phyloP scores from a whole-genome alignment of 768 basidiomycete genomes.

The Lyophyllum decastes region DNA sequence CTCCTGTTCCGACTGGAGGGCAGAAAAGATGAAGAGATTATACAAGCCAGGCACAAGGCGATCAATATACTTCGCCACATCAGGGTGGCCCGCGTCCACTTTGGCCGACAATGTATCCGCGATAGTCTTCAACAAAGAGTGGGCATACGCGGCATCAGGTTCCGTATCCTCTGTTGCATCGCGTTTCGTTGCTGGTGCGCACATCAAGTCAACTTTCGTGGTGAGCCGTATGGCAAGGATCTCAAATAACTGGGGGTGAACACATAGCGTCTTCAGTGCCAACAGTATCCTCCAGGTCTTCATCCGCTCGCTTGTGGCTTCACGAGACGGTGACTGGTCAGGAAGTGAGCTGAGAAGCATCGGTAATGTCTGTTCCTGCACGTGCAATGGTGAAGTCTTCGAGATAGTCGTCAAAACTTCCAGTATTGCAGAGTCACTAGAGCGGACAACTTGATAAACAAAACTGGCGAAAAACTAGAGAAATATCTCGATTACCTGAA shows the following conservation, averaged over 20 bases:
- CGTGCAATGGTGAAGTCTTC: slow-evolving; percentile 54
- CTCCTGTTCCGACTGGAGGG: slow-evolving; percentile 28
- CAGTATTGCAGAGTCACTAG: slow-evolving; percentile 57
- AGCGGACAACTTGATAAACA: slow-evolving; percentile 3
- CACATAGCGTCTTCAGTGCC: slow-evolving; percentile 71
- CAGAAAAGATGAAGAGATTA: slow-evolving; percentile 55
- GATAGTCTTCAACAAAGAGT: slow-evolving; percentile 77
- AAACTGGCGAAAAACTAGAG: background rate
- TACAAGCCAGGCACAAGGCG: slow-evolving; percentile 72
- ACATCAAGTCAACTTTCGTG: slow-evolving; percentile 76
- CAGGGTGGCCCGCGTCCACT: slow-evolving; percentile 54
- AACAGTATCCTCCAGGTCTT: slow-evolving; percentile 69
- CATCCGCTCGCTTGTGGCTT: slow-evolving; percentile 55
- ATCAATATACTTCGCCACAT: slow-evolving; percentile 82
- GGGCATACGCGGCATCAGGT: slow-evolving; percentile 78
- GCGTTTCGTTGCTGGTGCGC: slow-evolving; percentile 31
- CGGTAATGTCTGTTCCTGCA: slow-evolving; percentile 79
- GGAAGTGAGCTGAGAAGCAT: slow-evolving; percentile 78
- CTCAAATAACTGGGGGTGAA: slow-evolving; percentile 80
- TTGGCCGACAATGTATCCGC: slow-evolving; percentile 56
- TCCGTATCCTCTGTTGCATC: slow-evolving; percentile 44
- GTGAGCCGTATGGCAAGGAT: slow-evolving; percentile 75
- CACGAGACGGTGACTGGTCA: slow-evolving; percentile 56
- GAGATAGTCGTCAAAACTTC: slow-evolving; percentile 68
- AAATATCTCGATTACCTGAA: slow-evolving; percentile 42